Evolutionary conservation across 805 yeast species (phyloP).

Genomic region (Brettanomyces naardenensis): DNA sequence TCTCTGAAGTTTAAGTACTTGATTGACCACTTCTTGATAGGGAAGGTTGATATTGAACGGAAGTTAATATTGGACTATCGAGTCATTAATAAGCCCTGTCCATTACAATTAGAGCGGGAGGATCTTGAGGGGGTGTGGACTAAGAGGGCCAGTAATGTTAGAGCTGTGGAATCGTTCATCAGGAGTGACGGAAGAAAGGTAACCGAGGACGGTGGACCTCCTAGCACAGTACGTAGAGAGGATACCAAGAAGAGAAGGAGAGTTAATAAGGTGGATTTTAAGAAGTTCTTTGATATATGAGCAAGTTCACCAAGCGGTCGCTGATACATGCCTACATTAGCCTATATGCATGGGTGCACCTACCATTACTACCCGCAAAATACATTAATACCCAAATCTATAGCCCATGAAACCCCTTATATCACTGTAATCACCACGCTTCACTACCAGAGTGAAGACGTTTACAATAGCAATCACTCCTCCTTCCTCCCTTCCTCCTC

Average conservation of each 20-base stretch:
- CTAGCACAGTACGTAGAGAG: background rate
- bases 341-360: too few species aligned
- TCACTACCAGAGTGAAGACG: background rate
- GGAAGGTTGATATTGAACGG: background rate
- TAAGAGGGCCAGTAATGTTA: background rate
- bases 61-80: constrained; percentile 4
- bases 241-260: background rate
- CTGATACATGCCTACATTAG: background rate
- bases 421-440: background rate
- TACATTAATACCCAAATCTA: background rate
- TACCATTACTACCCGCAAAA: too few species aligned
- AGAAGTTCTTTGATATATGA: constrained; percentile 15
- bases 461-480: background rate
- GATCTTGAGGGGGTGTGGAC: background rate
- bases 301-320: background rate
- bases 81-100: background rate
- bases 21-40: constrained; percentile 2
- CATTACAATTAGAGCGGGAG: background rate
- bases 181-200: background rate
- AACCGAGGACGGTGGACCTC: background rate
- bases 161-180: background rate
- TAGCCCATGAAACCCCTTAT: background rate
- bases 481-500: background rate
- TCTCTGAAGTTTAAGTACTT: constrained; percentile 11
- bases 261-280: constrained; percentile 5